Conservation (phyloP, 2,329 filamentous ascomycete genomes). For the Talaromyces sp. region DNA sequence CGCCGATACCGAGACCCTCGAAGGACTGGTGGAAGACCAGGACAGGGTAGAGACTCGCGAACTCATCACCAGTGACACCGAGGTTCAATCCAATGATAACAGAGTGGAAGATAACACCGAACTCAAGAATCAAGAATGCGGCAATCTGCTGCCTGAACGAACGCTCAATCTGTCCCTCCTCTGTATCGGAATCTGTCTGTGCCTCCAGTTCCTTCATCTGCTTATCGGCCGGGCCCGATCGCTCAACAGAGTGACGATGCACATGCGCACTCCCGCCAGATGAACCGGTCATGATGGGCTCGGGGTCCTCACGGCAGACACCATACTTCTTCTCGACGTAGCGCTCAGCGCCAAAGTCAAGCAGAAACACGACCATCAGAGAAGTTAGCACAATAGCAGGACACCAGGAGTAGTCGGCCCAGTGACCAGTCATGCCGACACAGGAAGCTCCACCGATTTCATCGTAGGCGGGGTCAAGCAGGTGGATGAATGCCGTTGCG, state of each 20-base stretch:
- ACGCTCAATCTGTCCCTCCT: constrained; percentile 21
- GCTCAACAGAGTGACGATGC: neutral
- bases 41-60: constrained; percentile 61
- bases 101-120: constrained; percentile 65
- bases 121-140: constrained; percentile 56
- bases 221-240: constrained; percentile 12
- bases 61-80: constrained; percentile 61
- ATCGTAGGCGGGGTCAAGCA: constrained; percentile 49
- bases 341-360: constrained; percentile 28
- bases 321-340: constrained; percentile 28
- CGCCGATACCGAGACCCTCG: constrained; percentile 65
- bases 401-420: constrained; percentile 56
- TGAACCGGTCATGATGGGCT: constrained; percentile 21
- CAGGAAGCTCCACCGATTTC: constrained; percentile 53
- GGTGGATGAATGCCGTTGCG: constrained; percentile 53
- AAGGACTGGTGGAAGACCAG: constrained; percentile 67
- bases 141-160: constrained; percentile 43
- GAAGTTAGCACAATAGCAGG: constrained; percentile 55
- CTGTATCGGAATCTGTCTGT: constrained; percentile 1
- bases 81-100: constrained; percentile 66
- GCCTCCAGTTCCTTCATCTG: constrained; percentile 18
- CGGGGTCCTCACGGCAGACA: constrained; percentile 25
- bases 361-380: constrained; percentile 51
- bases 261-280: constrained; percentile 1
- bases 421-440: constrained; percentile 57